These are phyloP conservation scores for Phialophora tarda DNA, from an alignment of 2,329 filamentous ascomycete genomes.

Conservation along the genomic window DNA sequence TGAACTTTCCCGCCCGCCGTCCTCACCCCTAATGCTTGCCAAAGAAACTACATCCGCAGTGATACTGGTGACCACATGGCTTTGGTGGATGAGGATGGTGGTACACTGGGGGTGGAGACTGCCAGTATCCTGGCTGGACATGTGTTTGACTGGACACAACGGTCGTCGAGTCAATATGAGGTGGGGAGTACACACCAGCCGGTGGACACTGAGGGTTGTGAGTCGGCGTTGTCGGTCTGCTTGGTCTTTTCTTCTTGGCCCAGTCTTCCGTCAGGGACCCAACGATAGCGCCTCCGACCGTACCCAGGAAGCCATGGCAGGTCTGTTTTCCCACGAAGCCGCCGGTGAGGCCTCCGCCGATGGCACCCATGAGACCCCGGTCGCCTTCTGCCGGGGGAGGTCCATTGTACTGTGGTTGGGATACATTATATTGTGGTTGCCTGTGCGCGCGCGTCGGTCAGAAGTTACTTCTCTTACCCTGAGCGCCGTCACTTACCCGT, in stretches of 20 bases:
- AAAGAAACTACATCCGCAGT: conserved; percentile 1
- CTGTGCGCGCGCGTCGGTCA: too few relatives aligned
- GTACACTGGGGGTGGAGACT: not conserved
- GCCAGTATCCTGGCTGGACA: not conserved
- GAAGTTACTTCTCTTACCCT: too few relatives aligned
- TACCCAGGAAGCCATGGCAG: not conserved
- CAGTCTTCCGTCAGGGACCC: conserved; percentile 3
- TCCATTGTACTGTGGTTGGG: too few relatives aligned
- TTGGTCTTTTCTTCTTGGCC: conserved; percentile 1
- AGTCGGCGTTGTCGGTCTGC: too few relatives aligned
- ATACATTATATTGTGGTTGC: too few relatives aligned
- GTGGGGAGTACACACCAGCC: too few relatives aligned
- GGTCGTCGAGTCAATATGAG: too few relatives aligned
- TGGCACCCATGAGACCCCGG: too few relatives aligned
- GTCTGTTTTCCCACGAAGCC: not conserved
- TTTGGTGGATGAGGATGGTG: not conserved
- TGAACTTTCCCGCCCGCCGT: not conserved
- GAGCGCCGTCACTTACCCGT: too few relatives aligned
- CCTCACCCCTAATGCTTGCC: not conserved
- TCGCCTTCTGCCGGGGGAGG: too few relatives aligned
- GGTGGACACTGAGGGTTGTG: too few relatives aligned
- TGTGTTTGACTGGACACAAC: not conserved
- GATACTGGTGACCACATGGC: not conserved
- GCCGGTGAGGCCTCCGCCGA: too few relatives aligned
- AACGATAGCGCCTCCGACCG: not conserved